Percentiles rank a stretch among this genome's conserved stretches.
These are phyloP conservation scores for Cardamine chenopodiifolia DNA, from an alignment of 345 rosid species.

Conservation along the genomic window DNA sequence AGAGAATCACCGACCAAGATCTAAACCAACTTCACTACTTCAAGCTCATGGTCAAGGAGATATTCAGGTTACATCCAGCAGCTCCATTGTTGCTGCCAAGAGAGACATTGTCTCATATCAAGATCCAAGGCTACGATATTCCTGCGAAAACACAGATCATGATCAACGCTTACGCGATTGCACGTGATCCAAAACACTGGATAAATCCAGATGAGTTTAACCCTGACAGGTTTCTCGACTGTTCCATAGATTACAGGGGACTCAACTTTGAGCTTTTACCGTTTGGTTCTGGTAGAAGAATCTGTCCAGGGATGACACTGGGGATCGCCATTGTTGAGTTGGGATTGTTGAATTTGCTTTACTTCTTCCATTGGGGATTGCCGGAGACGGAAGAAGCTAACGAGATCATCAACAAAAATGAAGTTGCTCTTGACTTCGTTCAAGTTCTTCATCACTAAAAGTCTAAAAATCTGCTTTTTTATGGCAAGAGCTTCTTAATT, in stretches of 20 bases:
- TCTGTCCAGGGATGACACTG: constrained; percentile 52
- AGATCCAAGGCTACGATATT: constrained; percentile 48
- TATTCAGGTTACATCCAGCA: constrained; percentile 69
- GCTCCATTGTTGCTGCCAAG: constrained; percentile 54
- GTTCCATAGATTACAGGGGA: constrained; percentile 53
- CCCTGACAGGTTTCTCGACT: constrained; percentile 58
- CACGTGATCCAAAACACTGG: constrained; percentile 56
- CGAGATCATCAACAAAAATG: background rate
- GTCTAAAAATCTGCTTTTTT: background rate
- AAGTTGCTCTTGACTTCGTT: constrained; percentile 24
- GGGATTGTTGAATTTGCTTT: constrained; percentile 38
- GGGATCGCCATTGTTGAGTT: constrained; percentile 35
- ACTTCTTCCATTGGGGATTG: constrained; percentile 35
- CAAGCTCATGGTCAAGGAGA: constrained; percentile 62
- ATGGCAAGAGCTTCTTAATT: background rate
- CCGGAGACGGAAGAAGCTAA: background rate
- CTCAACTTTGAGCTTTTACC: constrained; percentile 51
- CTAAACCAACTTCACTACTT: constrained; percentile 57
- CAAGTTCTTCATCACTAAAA: constrained; percentile 23
- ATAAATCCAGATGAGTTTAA: constrained; percentile 51
- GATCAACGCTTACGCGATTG: constrained; percentile 54
- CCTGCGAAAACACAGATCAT: constrained; percentile 52
- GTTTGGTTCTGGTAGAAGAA: constrained; percentile 62
- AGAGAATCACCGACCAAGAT: constrained; percentile 56
- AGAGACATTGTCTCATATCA: constrained; percentile 50